Conservation (phyloP, 1,284 basidiomycete species). For the Moniliella sp. region DNA sequence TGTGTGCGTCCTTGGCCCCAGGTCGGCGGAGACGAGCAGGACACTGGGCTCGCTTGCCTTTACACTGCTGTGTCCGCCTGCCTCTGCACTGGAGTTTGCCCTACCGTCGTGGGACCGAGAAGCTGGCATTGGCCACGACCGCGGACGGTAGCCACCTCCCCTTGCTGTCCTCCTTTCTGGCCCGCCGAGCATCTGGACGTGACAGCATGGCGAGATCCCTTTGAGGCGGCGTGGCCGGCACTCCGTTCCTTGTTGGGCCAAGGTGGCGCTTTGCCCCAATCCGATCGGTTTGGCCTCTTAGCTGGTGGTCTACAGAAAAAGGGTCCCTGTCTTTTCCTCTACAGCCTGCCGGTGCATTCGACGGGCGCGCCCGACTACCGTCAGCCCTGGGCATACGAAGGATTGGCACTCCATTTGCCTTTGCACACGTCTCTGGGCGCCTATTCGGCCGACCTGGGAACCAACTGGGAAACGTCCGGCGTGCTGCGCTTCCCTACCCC, state of each 20-base stretch:
- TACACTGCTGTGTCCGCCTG: slow-evolving; percentile 17
- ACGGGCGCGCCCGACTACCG: background rate
- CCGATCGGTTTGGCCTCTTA: slow-evolving; percentile 11
- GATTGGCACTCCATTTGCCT: slow-evolving; percentile 4
- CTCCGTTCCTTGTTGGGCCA: slow-evolving; percentile 9
- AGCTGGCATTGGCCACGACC: slow-evolving; percentile 13
- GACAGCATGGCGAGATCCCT: slow-evolving; percentile 18
- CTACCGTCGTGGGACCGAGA: slow-evolving; percentile 13
- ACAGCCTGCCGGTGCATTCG: slow-evolving; percentile 7
- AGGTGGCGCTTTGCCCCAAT: no score
- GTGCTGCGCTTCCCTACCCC: slow-evolving; percentile 7
- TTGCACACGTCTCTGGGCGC: slow-evolving; percentile 1
- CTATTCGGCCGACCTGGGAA: slow-evolving; percentile 13
- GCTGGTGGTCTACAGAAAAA: slow-evolving; percentile 10
- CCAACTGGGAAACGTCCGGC: slow-evolving; percentile 20
- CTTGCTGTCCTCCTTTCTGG: no score
- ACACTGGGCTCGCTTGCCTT: slow-evolving; percentile 10
- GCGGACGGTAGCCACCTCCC: slow-evolving; percentile 11
- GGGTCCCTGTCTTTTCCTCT: slow-evolving; percentile 13
- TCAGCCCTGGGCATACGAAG: slow-evolving; percentile 11
- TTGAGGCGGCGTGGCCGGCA: slow-evolving; percentile 10
- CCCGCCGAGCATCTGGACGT: slow-evolving; percentile 3
- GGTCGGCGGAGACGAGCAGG: slow-evolving; percentile 3
- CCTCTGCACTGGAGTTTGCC: slow-evolving; percentile 15
- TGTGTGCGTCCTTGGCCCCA: slow-evolving; percentile 8